These are phyloP conservation scores for Fusarium tricinctum DNA, from an alignment of 2,329 filamentous ascomycete species.

Conservation along the genomic window DNA sequence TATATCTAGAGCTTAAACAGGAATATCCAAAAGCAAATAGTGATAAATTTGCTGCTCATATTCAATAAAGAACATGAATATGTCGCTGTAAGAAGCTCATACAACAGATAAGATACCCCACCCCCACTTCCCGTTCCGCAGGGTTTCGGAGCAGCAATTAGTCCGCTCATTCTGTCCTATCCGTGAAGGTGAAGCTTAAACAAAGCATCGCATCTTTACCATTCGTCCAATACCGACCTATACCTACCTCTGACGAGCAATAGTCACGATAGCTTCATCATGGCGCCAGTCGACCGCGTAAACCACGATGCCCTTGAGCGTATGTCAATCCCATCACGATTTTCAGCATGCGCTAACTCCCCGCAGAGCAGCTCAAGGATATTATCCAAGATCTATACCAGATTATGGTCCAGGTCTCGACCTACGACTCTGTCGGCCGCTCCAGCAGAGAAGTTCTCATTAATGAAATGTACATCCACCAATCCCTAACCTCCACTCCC, in stretches of 20 bases:
- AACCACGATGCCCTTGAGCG: constrained; percentile 59
- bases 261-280: constrained; percentile 37
- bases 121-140: constrained; percentile 32
- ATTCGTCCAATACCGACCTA: constrained; percentile 5
- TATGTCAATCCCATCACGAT: constrained; percentile 34
- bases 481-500: background rate
- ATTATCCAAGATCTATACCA: constrained; percentile 75
- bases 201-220: constrained; percentile 17
- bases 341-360: constrained; percentile 22
- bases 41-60: background rate
- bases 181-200: constrained; percentile 5
- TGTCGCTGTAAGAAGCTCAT: constrained; percentile 9
- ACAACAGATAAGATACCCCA: constrained; percentile 31
- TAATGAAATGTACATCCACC: constrained; percentile 61
- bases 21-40: no score
- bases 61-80: background rate
- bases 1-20: no score
- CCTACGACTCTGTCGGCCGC: constrained; percentile 68
- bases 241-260: constrained; percentile 14
- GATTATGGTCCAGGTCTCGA: constrained; percentile 72
- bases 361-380: constrained; percentile 69
- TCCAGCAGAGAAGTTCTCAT: constrained; percentile 70
- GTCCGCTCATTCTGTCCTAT: constrained; percentile 5
- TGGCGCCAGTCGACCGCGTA: constrained; percentile 60
- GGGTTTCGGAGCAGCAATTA: constrained; percentile 33